Evolutionary conservation across 805 yeast species (phyloP).

Genomic region (Candida yuanshanica): DNA sequence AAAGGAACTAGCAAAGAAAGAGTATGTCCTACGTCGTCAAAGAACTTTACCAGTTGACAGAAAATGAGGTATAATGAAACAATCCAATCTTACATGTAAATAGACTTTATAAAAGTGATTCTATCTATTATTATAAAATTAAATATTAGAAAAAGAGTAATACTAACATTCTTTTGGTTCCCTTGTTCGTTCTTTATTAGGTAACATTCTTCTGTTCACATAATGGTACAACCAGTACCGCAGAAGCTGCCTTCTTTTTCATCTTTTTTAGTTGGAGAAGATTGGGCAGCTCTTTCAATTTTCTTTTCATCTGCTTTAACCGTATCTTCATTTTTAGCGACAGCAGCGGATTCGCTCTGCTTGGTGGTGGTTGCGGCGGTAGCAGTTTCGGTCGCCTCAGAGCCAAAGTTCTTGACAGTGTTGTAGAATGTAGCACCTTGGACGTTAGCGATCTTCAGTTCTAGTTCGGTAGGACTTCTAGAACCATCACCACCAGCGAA

Average conservation of each 20-base stretch:
- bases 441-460: constrained; percentile 51
- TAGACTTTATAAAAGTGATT: constrained; percentile 1
- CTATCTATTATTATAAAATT: neutral
- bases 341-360: too few species aligned
- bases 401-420: constrained; percentile 32
- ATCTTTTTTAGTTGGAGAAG: constrained; percentile 11
- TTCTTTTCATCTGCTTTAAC: constrained; percentile 11
- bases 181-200: constrained; percentile 2
- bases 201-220: constrained; percentile 17
- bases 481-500: constrained; percentile 73
- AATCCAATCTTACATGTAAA: neutral
- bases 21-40: constrained; percentile 50
- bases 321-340: too few species aligned
- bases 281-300: constrained; percentile 16
- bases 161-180: neutral
- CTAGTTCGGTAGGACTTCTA: constrained; percentile 58
- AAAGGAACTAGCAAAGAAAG: constrained; percentile 44
- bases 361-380: too few species aligned
- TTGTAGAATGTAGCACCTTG: constrained; percentile 66
- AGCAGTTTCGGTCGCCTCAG: constrained; percentile 2
- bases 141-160: neutral
- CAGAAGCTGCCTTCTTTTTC: constrained; percentile 20
- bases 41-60: constrained; percentile 48
- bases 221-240: constrained; percentile 26
- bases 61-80: constrained; percentile 13